Evolutionary conservation across 257 asterid species (phyloP).

Genomic region (Solanum clarkiae): DNA sequence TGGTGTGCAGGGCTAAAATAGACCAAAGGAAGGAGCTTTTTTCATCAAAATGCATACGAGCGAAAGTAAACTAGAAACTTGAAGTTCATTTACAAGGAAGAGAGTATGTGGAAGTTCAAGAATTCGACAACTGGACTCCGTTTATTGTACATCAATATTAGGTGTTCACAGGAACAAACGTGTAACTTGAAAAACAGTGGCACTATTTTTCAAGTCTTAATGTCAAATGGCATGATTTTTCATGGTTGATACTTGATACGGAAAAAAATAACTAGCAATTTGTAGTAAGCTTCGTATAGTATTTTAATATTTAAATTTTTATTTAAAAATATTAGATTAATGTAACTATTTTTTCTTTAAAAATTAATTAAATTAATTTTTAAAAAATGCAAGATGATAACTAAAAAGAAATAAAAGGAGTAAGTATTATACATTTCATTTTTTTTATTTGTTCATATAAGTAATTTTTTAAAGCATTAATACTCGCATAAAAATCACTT

Average conservation of each 20-base stretch:
- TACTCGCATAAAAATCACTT: too few relatives aligned
- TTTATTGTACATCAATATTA: neutral
- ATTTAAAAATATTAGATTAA: too few relatives aligned
- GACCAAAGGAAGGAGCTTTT: neutral
- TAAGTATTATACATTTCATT: too few relatives aligned
- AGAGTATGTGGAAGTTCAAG: neutral
- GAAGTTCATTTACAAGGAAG: neutral
- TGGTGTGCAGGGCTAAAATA: neutral
- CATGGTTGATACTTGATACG: neutral
- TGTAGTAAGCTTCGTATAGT: too few relatives aligned
- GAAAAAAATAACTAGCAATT: too few relatives aligned
- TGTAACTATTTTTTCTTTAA: too few relatives aligned
- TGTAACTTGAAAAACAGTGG: neutral
- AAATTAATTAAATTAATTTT: too few relatives aligned
- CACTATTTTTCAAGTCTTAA: neutral
- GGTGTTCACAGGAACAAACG: neutral
- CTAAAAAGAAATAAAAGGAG: too few relatives aligned
- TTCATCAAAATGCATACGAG: neutral
- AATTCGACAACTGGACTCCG: neutral
- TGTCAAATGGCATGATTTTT: neutral
- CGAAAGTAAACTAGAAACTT: neutral
- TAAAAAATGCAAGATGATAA: too few relatives aligned
- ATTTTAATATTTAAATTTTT: too few relatives aligned
- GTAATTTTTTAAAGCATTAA: too few relatives aligned
- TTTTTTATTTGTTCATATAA: too few relatives aligned